Conservation (phyloP, 106 monocot genomes). For the Platanthera zijinensis region DNA sequence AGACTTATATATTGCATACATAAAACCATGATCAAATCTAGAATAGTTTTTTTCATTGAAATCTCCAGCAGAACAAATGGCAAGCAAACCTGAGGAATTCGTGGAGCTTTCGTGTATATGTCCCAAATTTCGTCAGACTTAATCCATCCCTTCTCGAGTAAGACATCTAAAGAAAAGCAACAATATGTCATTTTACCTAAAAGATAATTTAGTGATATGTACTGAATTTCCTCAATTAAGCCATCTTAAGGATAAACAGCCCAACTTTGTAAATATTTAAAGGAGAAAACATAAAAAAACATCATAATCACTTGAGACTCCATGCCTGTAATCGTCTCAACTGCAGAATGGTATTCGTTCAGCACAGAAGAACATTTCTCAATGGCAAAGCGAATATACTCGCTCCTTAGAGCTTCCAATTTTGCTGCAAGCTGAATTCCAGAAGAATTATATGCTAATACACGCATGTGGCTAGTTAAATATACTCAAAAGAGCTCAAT, state of each 20-base stretch:
- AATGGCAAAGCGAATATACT: slow-evolving; percentile 79
- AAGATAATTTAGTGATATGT: not conserved
- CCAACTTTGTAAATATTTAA: not conserved
- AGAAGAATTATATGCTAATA: slow-evolving; percentile 6
- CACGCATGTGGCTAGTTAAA: not conserved
- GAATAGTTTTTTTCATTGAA: not conserved
- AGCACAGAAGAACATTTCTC: slow-evolving; percentile 65
- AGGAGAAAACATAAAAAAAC: not conserved
- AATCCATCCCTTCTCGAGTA: slow-evolving; percentile 70
- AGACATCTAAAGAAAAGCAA: slow-evolving; percentile 40
- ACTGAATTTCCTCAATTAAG: not conserved
- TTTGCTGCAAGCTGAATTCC: slow-evolving; percentile 60
- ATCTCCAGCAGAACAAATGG: not conserved
- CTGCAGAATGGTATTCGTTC: slow-evolving; percentile 67
- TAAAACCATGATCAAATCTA: not conserved
- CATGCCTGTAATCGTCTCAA: slow-evolving; percentile 70
- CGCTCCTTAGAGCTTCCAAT: slow-evolving; percentile 63
- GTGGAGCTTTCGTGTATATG: slow-evolving; percentile 59
- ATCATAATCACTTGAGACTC: not conserved
- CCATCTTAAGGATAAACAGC: not conserved
- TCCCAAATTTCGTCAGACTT: slow-evolving; percentile 75
- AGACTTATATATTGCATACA: not conserved
- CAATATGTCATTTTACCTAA: slow-evolving; percentile 3
- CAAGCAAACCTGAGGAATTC: slow-evolving; percentile 54
- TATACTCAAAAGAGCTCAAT: not conserved